A percentile compares a stretch with the other conserved stretches of the same genome.
These are phyloP conservation scores for Talaromyces amestolkiae DNA, from an alignment of 2,329 filamentous ascomycete species.

Conservation along the genomic window DNA sequence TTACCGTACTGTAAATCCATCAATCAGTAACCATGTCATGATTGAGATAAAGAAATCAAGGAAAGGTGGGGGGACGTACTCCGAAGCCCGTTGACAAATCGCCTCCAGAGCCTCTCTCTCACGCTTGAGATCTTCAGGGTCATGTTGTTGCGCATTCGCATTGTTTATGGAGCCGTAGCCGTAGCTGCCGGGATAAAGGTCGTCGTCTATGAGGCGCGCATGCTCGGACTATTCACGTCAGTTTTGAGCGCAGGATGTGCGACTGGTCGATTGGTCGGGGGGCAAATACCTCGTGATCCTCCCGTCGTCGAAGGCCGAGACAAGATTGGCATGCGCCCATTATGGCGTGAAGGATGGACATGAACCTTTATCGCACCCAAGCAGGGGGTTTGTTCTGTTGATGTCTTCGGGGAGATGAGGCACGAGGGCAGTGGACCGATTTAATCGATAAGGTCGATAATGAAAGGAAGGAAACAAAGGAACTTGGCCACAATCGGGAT, in stretches of 20 bases:
- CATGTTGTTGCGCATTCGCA: conserved; percentile 37
- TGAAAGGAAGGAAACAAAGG: background rate
- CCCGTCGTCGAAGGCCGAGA: conserved; percentile 39
- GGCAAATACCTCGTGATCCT: conserved; percentile 36
- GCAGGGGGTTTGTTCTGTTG: no score
- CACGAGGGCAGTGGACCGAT: background rate
- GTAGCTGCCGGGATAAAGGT: conserved; percentile 45
- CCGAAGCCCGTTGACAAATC: conserved; percentile 48
- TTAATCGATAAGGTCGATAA: background rate
- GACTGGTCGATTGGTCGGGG: background rate
- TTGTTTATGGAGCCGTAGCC: conserved; percentile 43
- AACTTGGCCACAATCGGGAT: background rate
- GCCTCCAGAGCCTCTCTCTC: conserved; percentile 47
- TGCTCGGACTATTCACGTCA: conserved; percentile 36
- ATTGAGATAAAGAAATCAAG: no score
- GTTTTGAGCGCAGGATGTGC: background rate
- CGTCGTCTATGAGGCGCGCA: conserved; percentile 46
- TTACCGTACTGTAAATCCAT: conserved; percentile 36
- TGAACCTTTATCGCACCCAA: background rate
- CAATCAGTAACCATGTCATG: no score
- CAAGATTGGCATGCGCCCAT: conserved; percentile 49
- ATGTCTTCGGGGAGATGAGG: background rate
- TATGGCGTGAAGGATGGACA: conserved; percentile 9
- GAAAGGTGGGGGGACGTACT: conserved; percentile 29
- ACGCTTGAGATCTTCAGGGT: conserved; percentile 43